phyloP scores from a whole-genome alignment of 148 eudicot species.

The Rheum nobile region DNA sequence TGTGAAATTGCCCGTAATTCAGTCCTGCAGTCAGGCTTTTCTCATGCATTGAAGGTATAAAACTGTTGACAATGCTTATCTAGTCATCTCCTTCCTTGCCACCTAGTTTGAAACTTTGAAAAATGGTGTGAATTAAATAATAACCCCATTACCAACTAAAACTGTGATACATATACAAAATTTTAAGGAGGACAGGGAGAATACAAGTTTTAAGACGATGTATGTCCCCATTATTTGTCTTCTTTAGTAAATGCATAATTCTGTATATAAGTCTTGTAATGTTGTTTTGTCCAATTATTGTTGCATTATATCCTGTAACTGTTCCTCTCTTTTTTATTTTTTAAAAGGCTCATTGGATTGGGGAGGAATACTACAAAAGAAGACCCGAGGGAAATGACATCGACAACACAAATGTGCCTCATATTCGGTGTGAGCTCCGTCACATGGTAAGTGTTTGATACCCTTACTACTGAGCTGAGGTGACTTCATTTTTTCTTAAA shows the following conservation, averaged over 20 bases:
- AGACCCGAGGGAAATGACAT: constrained; percentile 67
- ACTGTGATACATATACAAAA: background rate
- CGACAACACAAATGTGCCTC: constrained; percentile 64
- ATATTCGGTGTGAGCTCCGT: constrained; percentile 49
- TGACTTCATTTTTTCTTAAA: background rate
- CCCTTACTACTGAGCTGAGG: background rate
- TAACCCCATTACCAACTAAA: background rate
- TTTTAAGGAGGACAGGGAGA: too few species aligned
- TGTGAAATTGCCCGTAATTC: constrained; percentile 82
- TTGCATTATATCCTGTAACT: background rate
- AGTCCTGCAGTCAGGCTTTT: constrained; percentile 78
- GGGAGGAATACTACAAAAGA: constrained; percentile 48
- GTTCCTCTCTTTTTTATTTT: background rate
- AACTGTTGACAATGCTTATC: too few species aligned
- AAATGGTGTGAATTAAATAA: background rate
- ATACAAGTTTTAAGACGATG: too few species aligned
- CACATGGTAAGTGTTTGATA: constrained; percentile 35
- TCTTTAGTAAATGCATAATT: too few species aligned
- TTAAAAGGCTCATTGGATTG: constrained; percentile 81
- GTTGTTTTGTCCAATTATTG: background rate
- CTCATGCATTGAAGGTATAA: constrained; percentile 62
- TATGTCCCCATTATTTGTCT: too few species aligned
- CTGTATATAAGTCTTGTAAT: too few species aligned
- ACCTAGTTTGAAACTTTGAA: background rate
- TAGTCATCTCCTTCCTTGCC: background rate